Conservation (phyloP, 176 grass and related monocot species). For the Zea mays region Zm-B73-REFERENCE-NAM-5.0 NC_050098.1:37369501-37370000, state of each 20-base stretch:
- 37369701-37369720: conserved; percentile 82
- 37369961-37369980: conserved; percentile 16
- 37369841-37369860: conserved; percentile 82
- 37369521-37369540: conserved; percentile 89
- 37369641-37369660: conserved; percentile 53
- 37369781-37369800: conserved; percentile 67
- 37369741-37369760: conserved; percentile 88
- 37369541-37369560: conserved; percentile 94
- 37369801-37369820: conserved; percentile 72
- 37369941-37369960: conserved; percentile 19
- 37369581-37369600: conserved; percentile 87
- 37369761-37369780: conserved; percentile 77
- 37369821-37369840: conserved; percentile 85
- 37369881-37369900: conserved; percentile 34
- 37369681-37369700: conserved; percentile 71
- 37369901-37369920: conserved; percentile 10
- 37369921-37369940: conserved; percentile 17
- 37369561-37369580: conserved; percentile 98
- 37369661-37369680: conserved; percentile 62
- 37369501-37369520: conserved; percentile 91
- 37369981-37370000: conserved; percentile 9
- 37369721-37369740: conserved; percentile 90
- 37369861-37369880: conserved; percentile 95
- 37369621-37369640: conserved; percentile 66
- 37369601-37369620: conserved; percentile 82